Evolutionary conservation across 495 filamentous ascomycete species (phyloP).

Genomic region (Daldinia concentrica): DNA sequence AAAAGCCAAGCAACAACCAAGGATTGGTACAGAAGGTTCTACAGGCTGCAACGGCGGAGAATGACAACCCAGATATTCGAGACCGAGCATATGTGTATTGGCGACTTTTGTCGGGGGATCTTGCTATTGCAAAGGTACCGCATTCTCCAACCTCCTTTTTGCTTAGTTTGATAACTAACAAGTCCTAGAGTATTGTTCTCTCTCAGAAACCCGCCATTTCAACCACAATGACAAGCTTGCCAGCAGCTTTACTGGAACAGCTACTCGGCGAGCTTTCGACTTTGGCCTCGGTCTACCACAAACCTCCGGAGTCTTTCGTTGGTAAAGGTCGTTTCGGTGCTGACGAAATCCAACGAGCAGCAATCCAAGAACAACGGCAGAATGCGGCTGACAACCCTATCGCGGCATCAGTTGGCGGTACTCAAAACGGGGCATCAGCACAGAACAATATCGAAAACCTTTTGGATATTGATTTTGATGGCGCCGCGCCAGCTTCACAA

Average conservation of each 20-base stretch:
- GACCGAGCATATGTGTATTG: slow-evolving; percentile 99
- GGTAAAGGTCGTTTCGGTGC: slow-evolving; percentile 94
- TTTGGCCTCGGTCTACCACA: slow-evolving; percentile 98
- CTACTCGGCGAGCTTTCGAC: slow-evolving; percentile 93
- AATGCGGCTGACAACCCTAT: slow-evolving; percentile 94
- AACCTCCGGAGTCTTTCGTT: slow-evolving; percentile 94
- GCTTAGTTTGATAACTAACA: slow-evolving; percentile 33
- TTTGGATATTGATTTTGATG: slow-evolving; percentile 98
- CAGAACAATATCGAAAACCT: slow-evolving; percentile 92
- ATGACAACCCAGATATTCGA: slow-evolving; percentile 96
- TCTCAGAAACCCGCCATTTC: slow-evolving; percentile 94
- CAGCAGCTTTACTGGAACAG: slow-evolving; percentile 82
- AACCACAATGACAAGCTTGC: slow-evolving; percentile 89
- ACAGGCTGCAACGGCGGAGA: slow-evolving; percentile 89
- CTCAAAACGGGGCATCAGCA: slow-evolving; percentile 63
- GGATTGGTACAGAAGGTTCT: slow-evolving; percentile 92
- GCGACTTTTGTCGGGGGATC: slow-evolving; percentile 93
- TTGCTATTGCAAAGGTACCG: slow-evolving; percentile 80
- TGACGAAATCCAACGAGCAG: slow-evolving; percentile 92
- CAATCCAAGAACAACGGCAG: slow-evolving; percentile 94
- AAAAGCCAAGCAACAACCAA: slow-evolving; percentile 89
- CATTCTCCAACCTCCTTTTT: not conserved
- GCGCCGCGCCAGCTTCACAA: slow-evolving; percentile 86
- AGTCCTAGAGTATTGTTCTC: slow-evolving; percentile 79
- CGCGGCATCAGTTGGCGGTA: slow-evolving; percentile 80